These are phyloP conservation scores for Acidiella bohemica DNA, from an alignment of 495 filamentous ascomycete genomes.

Conservation along the genomic window DNA sequence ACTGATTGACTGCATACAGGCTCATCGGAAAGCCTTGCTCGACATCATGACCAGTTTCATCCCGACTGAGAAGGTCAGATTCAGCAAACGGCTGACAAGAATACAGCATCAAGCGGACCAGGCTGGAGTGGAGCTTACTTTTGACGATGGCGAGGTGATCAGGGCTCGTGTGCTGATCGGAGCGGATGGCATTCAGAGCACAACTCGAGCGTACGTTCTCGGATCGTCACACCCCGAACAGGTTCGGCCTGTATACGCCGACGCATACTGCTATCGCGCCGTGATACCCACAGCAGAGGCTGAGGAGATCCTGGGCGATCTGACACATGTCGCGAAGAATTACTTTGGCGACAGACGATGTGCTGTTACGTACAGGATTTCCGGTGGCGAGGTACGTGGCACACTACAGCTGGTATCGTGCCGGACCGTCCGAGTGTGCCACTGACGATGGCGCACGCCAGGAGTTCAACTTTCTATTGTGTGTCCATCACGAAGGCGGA, in stretches of 20 bases:
- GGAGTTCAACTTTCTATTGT: slow-evolving; percentile 1
- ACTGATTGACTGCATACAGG: neutral
- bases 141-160: neutral
- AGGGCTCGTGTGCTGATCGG: neutral
- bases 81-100: neutral
- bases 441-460: too few species aligned
- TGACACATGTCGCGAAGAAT: neutral
- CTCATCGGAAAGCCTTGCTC: neutral
- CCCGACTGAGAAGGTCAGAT: neutral
- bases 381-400: neutral
- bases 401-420: too few species aligned
- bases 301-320: slow-evolving; percentile 38
- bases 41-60: slow-evolving; percentile 2
- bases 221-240: neutral
- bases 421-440: too few species aligned
- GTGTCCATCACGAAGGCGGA: neutral
- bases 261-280: slow-evolving; percentile 42
- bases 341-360: neutral
- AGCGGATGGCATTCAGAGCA: neutral
- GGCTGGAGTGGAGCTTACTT: neutral
- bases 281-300: slow-evolving; percentile 46
- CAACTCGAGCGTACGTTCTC: neutral
- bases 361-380: slow-evolving; percentile 1
- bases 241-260: slow-evolving; percentile 25
- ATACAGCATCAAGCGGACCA: neutral